These are phyloP conservation scores for Juglanconis sp. DNA, from an alignment of 2,329 filamentous ascomycete species.

Conservation along the genomic window DNA sequence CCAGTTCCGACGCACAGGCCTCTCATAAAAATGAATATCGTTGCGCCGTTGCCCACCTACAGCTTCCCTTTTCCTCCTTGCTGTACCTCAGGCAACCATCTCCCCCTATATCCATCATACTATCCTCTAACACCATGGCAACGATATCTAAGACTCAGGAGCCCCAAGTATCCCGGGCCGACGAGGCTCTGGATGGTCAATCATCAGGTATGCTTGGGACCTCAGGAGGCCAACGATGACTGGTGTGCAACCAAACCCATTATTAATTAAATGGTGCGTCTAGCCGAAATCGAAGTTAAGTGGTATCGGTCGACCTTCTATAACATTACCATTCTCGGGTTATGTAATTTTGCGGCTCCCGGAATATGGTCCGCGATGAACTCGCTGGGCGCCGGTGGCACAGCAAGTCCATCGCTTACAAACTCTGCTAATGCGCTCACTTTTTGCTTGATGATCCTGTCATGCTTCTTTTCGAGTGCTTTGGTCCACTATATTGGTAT, in stretches of 20 bases:
- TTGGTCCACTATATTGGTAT: constrained; percentile 68
- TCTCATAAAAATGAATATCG: background rate
- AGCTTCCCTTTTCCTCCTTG: background rate
- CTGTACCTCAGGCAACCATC: background rate
- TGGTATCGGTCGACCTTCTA: constrained; percentile 72
- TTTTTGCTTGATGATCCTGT: constrained; percentile 42
- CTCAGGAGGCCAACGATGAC: too few species aligned
- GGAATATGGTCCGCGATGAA: constrained; percentile 55
- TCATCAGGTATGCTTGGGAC: background rate
- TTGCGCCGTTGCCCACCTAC: background rate
- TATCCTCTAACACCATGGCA: background rate
- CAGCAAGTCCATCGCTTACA: constrained; percentile 38
- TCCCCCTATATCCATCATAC: background rate
- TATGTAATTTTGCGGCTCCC: constrained; percentile 68
- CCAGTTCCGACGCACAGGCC: background rate
- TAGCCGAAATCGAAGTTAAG: constrained; percentile 38
- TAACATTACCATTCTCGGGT: constrained; percentile 67
- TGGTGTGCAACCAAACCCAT: too few species aligned
- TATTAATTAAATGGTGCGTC: background rate
- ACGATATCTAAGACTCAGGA: background rate
- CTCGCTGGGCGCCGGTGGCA: constrained; percentile 39
- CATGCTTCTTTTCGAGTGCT: constrained; percentile 55
- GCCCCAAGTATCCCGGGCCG: background rate
- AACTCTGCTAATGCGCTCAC: constrained; percentile 44
- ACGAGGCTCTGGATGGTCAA: background rate